phyloP scores from a whole-genome alignment of 345 rosid species.

The Cardamine resedifolia region DNA sequence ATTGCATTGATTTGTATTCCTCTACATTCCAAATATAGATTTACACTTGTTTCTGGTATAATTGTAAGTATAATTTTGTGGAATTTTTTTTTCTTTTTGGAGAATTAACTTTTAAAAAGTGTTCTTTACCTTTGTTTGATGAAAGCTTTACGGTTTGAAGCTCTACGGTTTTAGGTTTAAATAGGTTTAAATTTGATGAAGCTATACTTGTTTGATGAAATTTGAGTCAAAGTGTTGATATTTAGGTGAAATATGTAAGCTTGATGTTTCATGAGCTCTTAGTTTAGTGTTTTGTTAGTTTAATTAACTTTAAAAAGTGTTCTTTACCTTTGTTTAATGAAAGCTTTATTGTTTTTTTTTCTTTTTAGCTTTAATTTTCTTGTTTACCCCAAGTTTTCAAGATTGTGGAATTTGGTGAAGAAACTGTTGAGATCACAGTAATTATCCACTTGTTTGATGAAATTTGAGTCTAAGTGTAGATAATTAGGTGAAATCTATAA shows the following conservation, averaged over 20 bases:
- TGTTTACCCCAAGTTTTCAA: neutral
- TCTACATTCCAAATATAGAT: neutral
- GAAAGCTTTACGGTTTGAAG: neutral
- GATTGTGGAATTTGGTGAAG: neutral
- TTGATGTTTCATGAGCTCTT: conserved; percentile 8
- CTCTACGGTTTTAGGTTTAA: no score
- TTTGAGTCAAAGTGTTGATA: neutral
- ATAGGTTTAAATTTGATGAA: neutral
- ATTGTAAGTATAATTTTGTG: neutral
- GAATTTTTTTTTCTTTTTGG: neutral
- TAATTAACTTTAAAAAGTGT: neutral
- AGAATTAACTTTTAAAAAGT: neutral
- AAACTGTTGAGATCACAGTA: neutral
- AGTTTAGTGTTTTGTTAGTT: neutral
- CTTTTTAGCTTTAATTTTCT: neutral
- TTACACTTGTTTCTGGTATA: neutral
- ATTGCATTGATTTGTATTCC: conserved; percentile 1
- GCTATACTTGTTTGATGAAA: neutral
- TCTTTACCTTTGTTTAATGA: neutral
- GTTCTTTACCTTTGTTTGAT: neutral
- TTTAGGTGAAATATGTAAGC: neutral
- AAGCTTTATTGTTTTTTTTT: neutral
- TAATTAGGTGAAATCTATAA: neutral
- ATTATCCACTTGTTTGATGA: neutral
- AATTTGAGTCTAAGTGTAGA: neutral